Percentiles rank a stretch among this genome's conserved stretches.
phyloP scores from a whole-genome alignment of 2,329 filamentous ascomycete species.

The Lasiodiplodia theobromae region DNA sequence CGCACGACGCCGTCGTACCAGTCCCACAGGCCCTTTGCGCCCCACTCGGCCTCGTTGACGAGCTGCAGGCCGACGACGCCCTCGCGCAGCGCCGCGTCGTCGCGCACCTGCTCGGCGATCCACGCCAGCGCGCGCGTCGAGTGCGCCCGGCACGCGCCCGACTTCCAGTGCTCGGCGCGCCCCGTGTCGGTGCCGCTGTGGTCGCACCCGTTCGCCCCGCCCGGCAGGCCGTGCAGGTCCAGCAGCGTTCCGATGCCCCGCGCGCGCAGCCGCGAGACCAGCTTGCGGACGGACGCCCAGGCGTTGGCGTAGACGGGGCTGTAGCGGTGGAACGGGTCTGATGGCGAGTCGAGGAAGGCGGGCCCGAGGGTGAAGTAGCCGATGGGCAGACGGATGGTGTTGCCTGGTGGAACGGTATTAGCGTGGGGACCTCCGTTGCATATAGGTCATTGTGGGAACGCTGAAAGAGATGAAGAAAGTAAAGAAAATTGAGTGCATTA shows the following conservation, averaged over 20 bases:
- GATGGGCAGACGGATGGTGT: conserved; percentile 65
- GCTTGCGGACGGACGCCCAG: conserved; percentile 58
- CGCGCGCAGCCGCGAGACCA: conserved; percentile 54
- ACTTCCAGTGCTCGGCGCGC: conserved; percentile 61
- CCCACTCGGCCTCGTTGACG: conserved; percentile 62
- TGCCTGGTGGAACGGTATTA: conserved; percentile 40
- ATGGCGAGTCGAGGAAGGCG: conserved; percentile 54
- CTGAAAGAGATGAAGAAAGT: neutral
- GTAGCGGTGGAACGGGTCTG: conserved; percentile 57
- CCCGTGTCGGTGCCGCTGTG: conserved; percentile 64
- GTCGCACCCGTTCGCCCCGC: conserved; percentile 63
- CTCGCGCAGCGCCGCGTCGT: conserved; percentile 5
- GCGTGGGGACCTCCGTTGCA: neutral
- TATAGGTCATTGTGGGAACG: neutral
- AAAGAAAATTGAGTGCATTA: neutral
- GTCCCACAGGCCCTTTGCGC: conserved; percentile 61
- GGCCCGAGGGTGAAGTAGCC: conserved; percentile 65
- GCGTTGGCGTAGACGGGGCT: conserved; percentile 60
- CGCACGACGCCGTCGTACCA: conserved; percentile 63
- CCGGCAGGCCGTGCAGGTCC: conserved; percentile 65
- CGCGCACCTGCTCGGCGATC: conserved; percentile 56
- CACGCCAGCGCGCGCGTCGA: conserved; percentile 58
- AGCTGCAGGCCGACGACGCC: conserved; percentile 64
- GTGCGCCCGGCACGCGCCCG: conserved; percentile 51
- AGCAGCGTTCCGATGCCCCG: conserved; percentile 64